A percentile compares a stretch with the other conserved stretches of the same genome.
These are phyloP conservation scores for Apiospora phragmitis DNA, from an alignment of 2,329 filamentous ascomycete genomes.

Conservation along the genomic window DNA sequence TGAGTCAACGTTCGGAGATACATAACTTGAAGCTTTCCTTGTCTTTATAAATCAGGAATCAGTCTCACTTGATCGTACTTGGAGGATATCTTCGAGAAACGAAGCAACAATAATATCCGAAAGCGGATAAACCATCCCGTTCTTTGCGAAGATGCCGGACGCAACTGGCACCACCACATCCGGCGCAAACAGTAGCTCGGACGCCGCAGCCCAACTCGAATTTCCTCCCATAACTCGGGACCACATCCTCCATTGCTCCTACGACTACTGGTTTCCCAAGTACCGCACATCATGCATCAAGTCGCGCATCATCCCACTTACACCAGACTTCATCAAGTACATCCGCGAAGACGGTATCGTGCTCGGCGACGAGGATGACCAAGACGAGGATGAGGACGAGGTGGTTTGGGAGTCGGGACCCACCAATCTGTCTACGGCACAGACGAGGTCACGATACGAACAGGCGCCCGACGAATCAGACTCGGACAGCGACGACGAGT, in stretches of 20 bases:
- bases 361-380: conserved; percentile 68
- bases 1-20: not conserved
- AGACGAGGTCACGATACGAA: conserved; percentile 30
- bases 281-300: conserved; percentile 83
- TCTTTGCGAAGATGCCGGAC: conserved; percentile 31
- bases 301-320: conserved; percentile 79
- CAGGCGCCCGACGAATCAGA: conserved; percentile 42
- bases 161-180: conserved; percentile 18
- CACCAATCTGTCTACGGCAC: conserved; percentile 22
- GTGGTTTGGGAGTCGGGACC: conserved; percentile 53
- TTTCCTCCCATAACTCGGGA: conserved; percentile 84
- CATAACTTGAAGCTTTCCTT: not conserved
- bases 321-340: conserved; percentile 76
- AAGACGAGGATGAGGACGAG: conserved; percentile 57
- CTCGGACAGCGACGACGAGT: conserved; percentile 48
- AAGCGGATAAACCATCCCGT: not conserved
- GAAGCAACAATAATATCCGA: not conserved
- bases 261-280: conserved; percentile 86
- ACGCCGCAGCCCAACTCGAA: conserved; percentile 22
- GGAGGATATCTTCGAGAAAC: too few relatives aligned
- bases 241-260: conserved; percentile 93
- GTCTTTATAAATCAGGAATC: not conserved
- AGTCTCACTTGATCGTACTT: too few relatives aligned
- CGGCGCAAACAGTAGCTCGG: conserved; percentile 20
- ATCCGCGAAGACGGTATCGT: conserved; percentile 91